Evolutionary conservation across 202 grass and related monocot species (phyloP).

Genomic region (Alloteropsis angusta): DNA sequence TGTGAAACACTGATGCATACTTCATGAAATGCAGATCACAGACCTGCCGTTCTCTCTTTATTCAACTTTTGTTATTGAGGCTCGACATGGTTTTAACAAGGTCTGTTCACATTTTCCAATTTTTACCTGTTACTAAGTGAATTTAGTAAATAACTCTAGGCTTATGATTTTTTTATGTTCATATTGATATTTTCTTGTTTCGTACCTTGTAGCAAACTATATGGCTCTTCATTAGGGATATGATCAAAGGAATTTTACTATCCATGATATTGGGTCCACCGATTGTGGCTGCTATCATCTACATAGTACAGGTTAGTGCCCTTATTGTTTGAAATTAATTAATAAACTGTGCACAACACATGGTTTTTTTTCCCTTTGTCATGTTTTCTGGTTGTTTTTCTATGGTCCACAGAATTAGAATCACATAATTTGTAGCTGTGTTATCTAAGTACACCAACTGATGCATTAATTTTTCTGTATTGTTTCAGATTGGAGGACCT

Average conservation of each 20-base stretch:
- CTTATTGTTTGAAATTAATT: constrained; percentile 3
- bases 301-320: constrained; percentile 79
- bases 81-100: constrained; percentile 97
- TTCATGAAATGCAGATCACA: constrained; percentile 52
- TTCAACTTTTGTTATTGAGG: constrained; percentile 88
- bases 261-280: constrained; percentile 78
- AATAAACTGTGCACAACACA: neutral
- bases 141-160: neutral
- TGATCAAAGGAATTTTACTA: constrained; percentile 83
- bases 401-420: neutral
- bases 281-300: constrained; percentile 83
- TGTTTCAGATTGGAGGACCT: constrained; percentile 86
- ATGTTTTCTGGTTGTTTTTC: neutral
- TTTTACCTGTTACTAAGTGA: neutral
- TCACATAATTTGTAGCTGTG: neutral
- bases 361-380: neutral
- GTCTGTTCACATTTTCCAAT: constrained; percentile 22
- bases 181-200: constrained; percentile 19
- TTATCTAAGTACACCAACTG: neutral
- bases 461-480: constrained; percentile 5
- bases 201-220: constrained; percentile 69
- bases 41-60: constrained; percentile 95
- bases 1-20: constrained; percentile 23
- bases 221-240: constrained; percentile 89
- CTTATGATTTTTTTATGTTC: neutral